Evolutionary conservation across 2,329 filamentous ascomycete species (phyloP).

Genomic region (Raffaelea arxii): DNA sequence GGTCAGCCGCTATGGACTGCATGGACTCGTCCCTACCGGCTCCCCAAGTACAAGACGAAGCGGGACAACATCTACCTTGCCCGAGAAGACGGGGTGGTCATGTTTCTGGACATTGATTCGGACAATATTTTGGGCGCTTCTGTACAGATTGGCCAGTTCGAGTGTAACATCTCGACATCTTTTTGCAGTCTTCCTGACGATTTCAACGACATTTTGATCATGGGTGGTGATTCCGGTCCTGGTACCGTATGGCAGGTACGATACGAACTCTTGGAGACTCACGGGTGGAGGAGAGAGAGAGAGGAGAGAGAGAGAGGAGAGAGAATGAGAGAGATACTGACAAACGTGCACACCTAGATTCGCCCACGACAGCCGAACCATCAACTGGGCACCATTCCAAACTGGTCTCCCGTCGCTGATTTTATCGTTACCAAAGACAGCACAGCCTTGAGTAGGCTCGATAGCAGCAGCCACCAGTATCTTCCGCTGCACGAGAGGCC

Average conservation of each 20-base stretch:
- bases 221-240: conserved; percentile 67
- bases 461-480: not conserved
- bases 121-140: conserved; percentile 44
- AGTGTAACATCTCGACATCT: conserved; percentile 68
- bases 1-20: conserved; percentile 62
- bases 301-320: not conserved
- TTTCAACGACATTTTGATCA: conserved; percentile 67
- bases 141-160: conserved; percentile 53
- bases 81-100: conserved; percentile 75
- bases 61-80: conserved; percentile 79
- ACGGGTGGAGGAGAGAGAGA: not conserved
- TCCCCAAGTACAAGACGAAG: conserved; percentile 47
- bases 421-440: conserved; percentile 36
- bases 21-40: conserved; percentile 71
- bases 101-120: conserved; percentile 59
- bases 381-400: conserved; percentile 51
- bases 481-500: conserved; percentile 17
- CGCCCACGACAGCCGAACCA: conserved; percentile 32
- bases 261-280: not conserved
- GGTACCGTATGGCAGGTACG: conserved; percentile 67
- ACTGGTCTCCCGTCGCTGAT: conserved; percentile 53
- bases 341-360: conserved; percentile 26
- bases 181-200: conserved; percentile 66
- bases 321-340: not conserved
- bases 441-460: conserved; percentile 17